Evolutionary conservation across 1,284 basidiomycete species (phyloP), one percentile per base, ranked within the genome.

Genomic region (Albatrellus sp.): DNA sequence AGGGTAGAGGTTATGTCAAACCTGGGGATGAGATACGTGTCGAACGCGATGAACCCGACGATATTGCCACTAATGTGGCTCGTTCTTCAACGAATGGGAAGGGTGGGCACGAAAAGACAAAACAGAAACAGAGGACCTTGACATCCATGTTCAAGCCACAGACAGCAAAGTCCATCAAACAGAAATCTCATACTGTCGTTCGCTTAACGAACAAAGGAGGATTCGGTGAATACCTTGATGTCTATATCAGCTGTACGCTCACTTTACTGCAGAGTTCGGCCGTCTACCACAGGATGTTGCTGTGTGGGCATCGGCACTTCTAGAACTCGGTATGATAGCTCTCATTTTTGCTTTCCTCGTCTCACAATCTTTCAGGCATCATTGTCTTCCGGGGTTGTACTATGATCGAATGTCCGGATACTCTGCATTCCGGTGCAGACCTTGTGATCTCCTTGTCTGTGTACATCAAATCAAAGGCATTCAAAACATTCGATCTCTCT

Each of bases 381-480:
- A 67, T 84, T 28, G 71, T 75, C 46, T 77, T 79, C 55, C 65
- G 65, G 52, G 73, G 76, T 20, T 69, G 77, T 46, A 68, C 63
- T 10, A 75, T 89, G 68, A 69, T 83, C 10, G 82, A 88, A 51
- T 85, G 82, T 52, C 80, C 84, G 1, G 60, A 69, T 37, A 69
- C 61, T 47, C 68, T 87, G 3, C 66, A 73, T 19, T 77, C 79
- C 13, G 87, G 87, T 2, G 74, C 73, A 29, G 74, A 77, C 48
- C 67, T 90, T 48, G 75, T 86, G 32, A 67, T 90, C 5, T 80
- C 82, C 1, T 61, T 90, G 8, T 73, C 72, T 29, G 69, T 82
- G 14, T 86, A 79, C 57, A 65, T 90, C 19, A 70, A 73, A 20
- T 60, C 70, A 7, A 60, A 68, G 1, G 87, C 86, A 1, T 90